Percentiles rank a stretch among this genome's conserved stretches.
phyloP scores from a whole-genome alignment of 768 basidiomycete species.

The Boletus huronensis region DNA sequence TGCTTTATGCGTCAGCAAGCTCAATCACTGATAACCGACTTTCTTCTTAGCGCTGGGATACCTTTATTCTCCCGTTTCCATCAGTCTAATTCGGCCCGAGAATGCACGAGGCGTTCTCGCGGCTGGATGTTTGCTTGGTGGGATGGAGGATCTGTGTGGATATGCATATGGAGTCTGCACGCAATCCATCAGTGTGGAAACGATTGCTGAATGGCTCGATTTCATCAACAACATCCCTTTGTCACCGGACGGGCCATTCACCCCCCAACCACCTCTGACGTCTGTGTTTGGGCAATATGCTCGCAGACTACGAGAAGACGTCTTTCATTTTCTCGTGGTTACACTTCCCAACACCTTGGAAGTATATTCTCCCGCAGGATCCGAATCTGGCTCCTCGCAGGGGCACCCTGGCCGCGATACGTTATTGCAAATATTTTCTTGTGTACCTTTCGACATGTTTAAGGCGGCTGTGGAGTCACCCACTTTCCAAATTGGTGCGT shows the following conservation, averaged over 20 bases:
- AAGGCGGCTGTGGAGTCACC: slow-evolving; percentile 79
- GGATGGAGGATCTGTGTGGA: slow-evolving; percentile 80
- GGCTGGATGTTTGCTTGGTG: slow-evolving; percentile 79
- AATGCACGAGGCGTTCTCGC: slow-evolving; percentile 86
- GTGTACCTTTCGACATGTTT: slow-evolving; percentile 85
- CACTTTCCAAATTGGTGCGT: slow-evolving; percentile 72
- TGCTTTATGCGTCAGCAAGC: slow-evolving; percentile 1
- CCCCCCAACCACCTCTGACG: slow-evolving; percentile 45
- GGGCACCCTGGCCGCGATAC: slow-evolving; percentile 56
- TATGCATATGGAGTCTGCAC: slow-evolving; percentile 77
- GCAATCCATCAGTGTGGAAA: slow-evolving; percentile 71
- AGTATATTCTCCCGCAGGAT: slow-evolving; percentile 41
- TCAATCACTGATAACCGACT: slow-evolving; percentile 19
- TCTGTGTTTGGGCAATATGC: slow-evolving; percentile 77
- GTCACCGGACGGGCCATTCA: slow-evolving; percentile 43
- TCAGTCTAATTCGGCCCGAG: slow-evolving; percentile 63
- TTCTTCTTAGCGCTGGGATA: slow-evolving; percentile 63
- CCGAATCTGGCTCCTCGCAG: slow-evolving; percentile 37
- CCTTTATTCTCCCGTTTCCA: slow-evolving; percentile 70
- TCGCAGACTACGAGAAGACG: slow-evolving; percentile 69
- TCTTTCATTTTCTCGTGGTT: slow-evolving; percentile 74
- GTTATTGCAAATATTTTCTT: slow-evolving; percentile 69
- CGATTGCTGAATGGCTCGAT: slow-evolving; percentile 71
- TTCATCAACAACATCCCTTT: slow-evolving; percentile 63
- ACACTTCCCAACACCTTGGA: slow-evolving; percentile 68